phyloP scores from a whole-genome alignment of 148 eudicot species.

The Rheum nobile region DNA sequence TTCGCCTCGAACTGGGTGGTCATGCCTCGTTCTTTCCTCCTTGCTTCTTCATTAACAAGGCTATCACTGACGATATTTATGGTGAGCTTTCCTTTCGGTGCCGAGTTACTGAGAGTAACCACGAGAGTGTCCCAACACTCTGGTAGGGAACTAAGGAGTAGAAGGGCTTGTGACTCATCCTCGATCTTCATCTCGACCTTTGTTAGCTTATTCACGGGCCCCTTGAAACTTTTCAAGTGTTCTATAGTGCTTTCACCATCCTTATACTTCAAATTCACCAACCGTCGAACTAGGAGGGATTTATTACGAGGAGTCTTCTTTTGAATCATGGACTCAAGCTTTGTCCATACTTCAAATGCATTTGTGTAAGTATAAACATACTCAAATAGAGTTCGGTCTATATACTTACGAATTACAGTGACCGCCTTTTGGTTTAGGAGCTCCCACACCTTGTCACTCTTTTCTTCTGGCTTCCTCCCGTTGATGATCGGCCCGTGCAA shows the following conservation, averaged over 20 bases:
- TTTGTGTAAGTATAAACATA: not conserved
- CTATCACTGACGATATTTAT: not conserved
- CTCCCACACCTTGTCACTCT: too few relatives aligned
- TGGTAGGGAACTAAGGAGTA: not conserved
- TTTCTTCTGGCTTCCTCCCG: too few relatives aligned
- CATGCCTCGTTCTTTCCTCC: too few relatives aligned
- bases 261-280: not conserved
- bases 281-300: too few relatives aligned
- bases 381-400: conserved; percentile 10
- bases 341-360: conserved; percentile 10
- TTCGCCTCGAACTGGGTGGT: too few relatives aligned
- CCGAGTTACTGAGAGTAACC: too few relatives aligned
- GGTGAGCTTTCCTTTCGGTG: too few relatives aligned
- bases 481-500: too few relatives aligned
- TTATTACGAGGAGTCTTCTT: too few relatives aligned
- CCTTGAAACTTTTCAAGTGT: conserved; percentile 11
- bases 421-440: not conserved
- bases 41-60: not conserved
- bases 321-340: conserved; percentile 6
- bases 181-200: too few relatives aligned
- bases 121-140: not conserved
- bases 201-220: conserved; percentile 4
- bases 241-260: conserved; percentile 6
- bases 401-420: not conserved
- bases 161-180: too few relatives aligned